These are phyloP conservation scores for Apiotrichum montevideense DNA, from an alignment of 1,284 basidiomycete species.

Conservation along the genomic window DNA sequence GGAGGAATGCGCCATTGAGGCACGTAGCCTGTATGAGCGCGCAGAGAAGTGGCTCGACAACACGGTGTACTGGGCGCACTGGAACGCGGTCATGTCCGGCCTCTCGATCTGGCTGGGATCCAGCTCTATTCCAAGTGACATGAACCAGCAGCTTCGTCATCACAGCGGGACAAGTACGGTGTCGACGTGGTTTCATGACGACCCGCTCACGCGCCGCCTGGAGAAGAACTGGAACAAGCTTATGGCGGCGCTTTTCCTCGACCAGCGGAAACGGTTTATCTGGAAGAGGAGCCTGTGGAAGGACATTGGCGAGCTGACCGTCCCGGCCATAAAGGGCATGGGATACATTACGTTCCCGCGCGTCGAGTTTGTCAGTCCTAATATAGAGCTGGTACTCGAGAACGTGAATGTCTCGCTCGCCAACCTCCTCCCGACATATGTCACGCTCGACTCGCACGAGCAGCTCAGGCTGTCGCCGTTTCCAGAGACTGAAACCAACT, in stretches of 20 bases:
- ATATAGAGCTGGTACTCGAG: constrained; percentile 13
- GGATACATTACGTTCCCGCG: constrained; percentile 13
- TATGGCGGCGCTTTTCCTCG: background rate
- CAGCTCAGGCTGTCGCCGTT: constrained; percentile 8
- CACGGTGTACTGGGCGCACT: constrained; percentile 11
- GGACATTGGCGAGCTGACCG: constrained; percentile 1
- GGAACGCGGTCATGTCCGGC: constrained; percentile 6
- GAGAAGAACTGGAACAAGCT: background rate
- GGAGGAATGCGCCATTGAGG: background rate
- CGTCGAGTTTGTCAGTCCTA: constrained; percentile 5
- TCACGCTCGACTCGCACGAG: constrained; percentile 5
- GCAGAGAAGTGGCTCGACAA: constrained; percentile 2
- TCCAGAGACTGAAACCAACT: background rate
- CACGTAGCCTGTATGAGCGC: background rate
- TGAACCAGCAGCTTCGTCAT: background rate
- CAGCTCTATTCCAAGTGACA: background rate
- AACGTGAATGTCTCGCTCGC: constrained; percentile 11
- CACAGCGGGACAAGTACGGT: too few species aligned
- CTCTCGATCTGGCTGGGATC: constrained; percentile 5
- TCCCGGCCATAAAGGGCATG: background rate
- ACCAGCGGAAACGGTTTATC: background rate
- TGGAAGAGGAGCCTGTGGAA: constrained; percentile 12
- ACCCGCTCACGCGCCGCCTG: constrained; percentile 7
- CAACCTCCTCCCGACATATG: constrained; percentile 11
- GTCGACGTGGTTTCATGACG: constrained; percentile 3